Conservation (phyloP, 1,284 basidiomycete genomes). For the Fistulinella staudtii region DNA sequence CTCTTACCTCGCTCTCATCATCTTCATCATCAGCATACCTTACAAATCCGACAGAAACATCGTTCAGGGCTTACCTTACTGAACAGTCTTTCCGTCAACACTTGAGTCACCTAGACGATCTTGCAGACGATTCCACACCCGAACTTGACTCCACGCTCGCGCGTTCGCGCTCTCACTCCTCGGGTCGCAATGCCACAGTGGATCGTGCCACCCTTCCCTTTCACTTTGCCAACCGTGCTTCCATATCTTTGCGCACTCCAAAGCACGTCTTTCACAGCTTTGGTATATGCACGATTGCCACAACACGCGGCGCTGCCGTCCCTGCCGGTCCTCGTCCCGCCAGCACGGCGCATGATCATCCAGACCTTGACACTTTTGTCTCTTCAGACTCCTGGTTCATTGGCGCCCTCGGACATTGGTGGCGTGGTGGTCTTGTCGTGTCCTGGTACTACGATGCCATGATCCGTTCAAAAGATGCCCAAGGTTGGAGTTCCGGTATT, state of each 20-base stretch:
- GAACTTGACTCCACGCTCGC: constrained; percentile 35
- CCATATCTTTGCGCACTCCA: constrained; percentile 91
- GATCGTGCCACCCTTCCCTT: constrained; percentile 50
- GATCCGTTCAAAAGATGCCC: constrained; percentile 61
- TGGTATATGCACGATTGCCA: constrained; percentile 81
- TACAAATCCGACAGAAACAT: constrained; percentile 89
- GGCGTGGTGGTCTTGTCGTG: constrained; percentile 70
- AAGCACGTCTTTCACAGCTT: constrained; percentile 83
- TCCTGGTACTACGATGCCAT: constrained; percentile 68
- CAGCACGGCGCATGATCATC: constrained; percentile 11
- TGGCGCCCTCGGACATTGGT: constrained; percentile 86
- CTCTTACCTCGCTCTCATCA: constrained; percentile 6
- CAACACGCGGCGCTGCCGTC: constrained; percentile 30
- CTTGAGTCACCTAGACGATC: constrained; percentile 81
- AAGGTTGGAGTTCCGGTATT: constrained; percentile 70
- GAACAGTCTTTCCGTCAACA: constrained; percentile 94
- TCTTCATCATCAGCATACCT: constrained; percentile 67
- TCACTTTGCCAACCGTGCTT: constrained; percentile 88
- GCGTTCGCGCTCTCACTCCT: constrained; percentile 33
- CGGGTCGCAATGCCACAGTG: constrained; percentile 12
- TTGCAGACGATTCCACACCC: constrained; percentile 43
- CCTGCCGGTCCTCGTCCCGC: constrained; percentile 16
- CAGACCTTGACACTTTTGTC: constrained; percentile 43
- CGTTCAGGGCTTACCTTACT: constrained; percentile 91
- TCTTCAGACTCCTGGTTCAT: constrained; percentile 80